Evolutionary conservation across 176 grass and related monocot species (phyloP), one percentile per base, ranked within the genome.

Genomic region (Triticum aestivum): DNA sequence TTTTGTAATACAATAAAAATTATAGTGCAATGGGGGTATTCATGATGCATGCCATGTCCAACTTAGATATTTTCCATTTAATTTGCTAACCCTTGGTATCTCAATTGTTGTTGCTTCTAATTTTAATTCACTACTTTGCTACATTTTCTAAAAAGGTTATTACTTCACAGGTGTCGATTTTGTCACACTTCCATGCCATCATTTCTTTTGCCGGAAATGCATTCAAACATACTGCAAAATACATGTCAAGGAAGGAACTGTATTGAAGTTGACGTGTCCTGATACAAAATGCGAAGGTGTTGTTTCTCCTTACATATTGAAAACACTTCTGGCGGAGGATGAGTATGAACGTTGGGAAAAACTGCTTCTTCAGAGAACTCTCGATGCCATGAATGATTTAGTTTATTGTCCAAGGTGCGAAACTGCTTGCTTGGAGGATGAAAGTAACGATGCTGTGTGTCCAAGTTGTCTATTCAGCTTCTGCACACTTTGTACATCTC

Each of bases 161-260:
- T 79, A 47, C 47, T 32, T 78, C 49, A 61, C 86, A 95, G 93
- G 93, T 86, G 78, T 86, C 3, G 88, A 86, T 62, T 95, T 95
- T 72, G 62, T 95, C 74, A 88, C 84, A 86, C 93, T 95, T 84
- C 90, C 93, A 20, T 95, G 93, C 54, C 88, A 88, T 39, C 93
- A 95, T 95, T 92, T 88, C 86, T 95, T 95, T 88, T 95, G 93
- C 84, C 80, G 59, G 79, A 95, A 95, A 83, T 95, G 93, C 90
- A 90, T 90, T 79, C 82, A 90, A 84, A 90, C 93, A 62, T 95
- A 95, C 65, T 92, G 82, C 67, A 92, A 86, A 78, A 88, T 92
- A 29, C 91, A 92, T 84, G 90, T 95, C 21, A 84, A 84, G 79
- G 93, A 95, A 79, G 93, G 93, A 54, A 94, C 76, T 72, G 90